Conservation (phyloP, 192 early-diverging fungal genomes). For the Diversispora epigaea region DNA sequence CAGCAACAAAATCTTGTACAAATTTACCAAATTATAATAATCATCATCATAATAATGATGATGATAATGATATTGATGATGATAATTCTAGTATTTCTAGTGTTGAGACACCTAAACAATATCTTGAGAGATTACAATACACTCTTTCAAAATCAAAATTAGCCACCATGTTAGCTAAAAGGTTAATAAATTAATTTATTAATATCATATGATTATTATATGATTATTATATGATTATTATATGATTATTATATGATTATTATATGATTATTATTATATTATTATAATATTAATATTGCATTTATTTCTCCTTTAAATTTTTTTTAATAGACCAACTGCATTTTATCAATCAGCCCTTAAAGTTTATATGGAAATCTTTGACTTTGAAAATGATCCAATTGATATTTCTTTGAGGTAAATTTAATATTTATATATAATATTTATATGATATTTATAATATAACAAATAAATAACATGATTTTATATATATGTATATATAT, state of each 20-base stretch:
- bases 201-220: no score
- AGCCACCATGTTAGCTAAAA: conserved; percentile 54
- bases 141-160: conserved; percentile 53
- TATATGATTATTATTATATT: neutral
- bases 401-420: conserved; percentile 61
- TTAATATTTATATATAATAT: neutral
- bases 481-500: neutral
- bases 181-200: neutral
- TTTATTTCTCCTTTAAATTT: neutral
- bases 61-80: no score
- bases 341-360: conserved; percentile 58
- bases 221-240: neutral
- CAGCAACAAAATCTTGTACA: conserved; percentile 4
- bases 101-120: conserved; percentile 43
- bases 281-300: neutral
- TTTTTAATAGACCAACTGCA: conserved; percentile 32
- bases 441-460: neutral
- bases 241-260: neutral
- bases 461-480: neutral
- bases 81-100: conserved; percentile 9
- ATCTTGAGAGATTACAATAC: conserved; percentile 43
- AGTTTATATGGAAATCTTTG: conserved; percentile 60
- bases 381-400: conserved; percentile 61
- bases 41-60: neutral
- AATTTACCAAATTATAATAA: conserved; percentile 1